These are phyloP conservation scores for Rutidosis leptorrhynchoides DNA, from an alignment of 129 eudicot genomes.

Conservation along the genomic window DNA sequence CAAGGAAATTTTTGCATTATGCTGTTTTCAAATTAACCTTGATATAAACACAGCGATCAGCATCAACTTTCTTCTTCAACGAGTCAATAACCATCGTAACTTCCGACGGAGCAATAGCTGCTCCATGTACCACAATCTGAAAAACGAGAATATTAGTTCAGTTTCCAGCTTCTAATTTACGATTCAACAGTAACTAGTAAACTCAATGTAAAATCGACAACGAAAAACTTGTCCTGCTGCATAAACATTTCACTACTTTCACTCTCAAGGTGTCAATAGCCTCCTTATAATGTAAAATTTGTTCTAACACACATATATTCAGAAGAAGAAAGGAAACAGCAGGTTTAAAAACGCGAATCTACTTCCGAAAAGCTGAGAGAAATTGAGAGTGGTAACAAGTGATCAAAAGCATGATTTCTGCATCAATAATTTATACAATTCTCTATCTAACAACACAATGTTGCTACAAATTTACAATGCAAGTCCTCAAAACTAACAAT, in stretches of 20 bases:
- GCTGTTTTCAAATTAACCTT: slow-evolving; percentile 49
- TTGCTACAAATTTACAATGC: slow-evolving; percentile 17
- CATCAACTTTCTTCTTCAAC: slow-evolving; percentile 65
- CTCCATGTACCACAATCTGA: slow-evolving; percentile 45
- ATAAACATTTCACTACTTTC: background rate
- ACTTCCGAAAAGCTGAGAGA: too few species aligned
- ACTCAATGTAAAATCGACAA: background rate
- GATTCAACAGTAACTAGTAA: background rate
- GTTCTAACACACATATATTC: background rate
- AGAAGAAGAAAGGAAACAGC: too few species aligned
- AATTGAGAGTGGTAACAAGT: too few species aligned
- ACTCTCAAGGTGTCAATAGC: background rate
- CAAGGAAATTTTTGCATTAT: background rate
- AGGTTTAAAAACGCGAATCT: too few species aligned
- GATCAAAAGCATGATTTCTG: too few species aligned
- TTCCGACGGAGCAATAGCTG: slow-evolving; percentile 37
- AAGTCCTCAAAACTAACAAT: background rate
- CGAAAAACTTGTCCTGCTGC: background rate
- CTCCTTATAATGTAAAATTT: background rate
- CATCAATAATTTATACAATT: too few species aligned
- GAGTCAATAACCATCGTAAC: slow-evolving; percentile 58
- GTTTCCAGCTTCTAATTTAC: background rate
- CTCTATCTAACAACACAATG: slow-evolving; percentile 21
- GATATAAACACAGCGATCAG: slow-evolving; percentile 60
- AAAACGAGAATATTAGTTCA: slow-evolving; percentile 21